phyloP scores from a whole-genome alignment of 108 stramenopile genomes.

The Cafeteria roenbergensis region DNA sequence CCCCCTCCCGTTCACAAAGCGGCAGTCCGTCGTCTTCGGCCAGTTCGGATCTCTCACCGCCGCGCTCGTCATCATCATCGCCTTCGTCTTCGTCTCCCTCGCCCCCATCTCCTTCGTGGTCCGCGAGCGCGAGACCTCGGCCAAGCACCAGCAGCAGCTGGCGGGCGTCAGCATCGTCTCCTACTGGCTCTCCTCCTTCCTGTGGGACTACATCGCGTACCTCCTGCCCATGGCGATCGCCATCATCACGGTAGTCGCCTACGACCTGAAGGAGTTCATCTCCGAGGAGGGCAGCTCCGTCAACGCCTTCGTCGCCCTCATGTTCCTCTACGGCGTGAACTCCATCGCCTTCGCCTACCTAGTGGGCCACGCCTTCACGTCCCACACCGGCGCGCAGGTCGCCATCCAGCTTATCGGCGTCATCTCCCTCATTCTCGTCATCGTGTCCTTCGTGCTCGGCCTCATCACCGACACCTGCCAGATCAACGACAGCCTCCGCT shows the following conservation, averaged over 20 bases:
- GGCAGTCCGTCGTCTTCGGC: not conserved
- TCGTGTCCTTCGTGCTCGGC: constrained; percentile 11
- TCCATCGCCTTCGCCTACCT: constrained; percentile 8
- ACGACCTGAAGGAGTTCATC: constrained; percentile 11
- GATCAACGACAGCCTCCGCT: constrained; percentile 3
- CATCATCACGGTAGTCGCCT: constrained; percentile 8
- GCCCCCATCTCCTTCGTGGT: constrained; percentile 46
- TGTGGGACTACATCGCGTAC: constrained; percentile 36
- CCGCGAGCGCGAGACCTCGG: constrained; percentile 44
- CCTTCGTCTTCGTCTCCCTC: constrained; percentile 44
- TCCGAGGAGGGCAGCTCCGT: constrained; percentile 10
- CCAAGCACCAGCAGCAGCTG: constrained; percentile 43
- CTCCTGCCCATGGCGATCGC: constrained; percentile 37
- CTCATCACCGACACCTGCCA: constrained; percentile 4
- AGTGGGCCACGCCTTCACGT: constrained; percentile 2
- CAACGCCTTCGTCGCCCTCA: constrained; percentile 23
- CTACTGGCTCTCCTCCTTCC: constrained; percentile 47
- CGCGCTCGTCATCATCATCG: constrained; percentile 21
- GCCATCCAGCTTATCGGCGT: constrained; percentile 2
- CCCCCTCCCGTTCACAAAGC: constrained; percentile 10
- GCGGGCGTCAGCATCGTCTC: constrained; percentile 32
- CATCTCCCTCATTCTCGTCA: constrained; percentile 11
- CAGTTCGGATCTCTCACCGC: not conserved
- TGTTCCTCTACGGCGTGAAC: constrained; percentile 28
- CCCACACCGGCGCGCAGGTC: constrained; percentile 7